Conservation (phyloP, 805 yeast genomes). For the Teunomyces stri region DNA sequence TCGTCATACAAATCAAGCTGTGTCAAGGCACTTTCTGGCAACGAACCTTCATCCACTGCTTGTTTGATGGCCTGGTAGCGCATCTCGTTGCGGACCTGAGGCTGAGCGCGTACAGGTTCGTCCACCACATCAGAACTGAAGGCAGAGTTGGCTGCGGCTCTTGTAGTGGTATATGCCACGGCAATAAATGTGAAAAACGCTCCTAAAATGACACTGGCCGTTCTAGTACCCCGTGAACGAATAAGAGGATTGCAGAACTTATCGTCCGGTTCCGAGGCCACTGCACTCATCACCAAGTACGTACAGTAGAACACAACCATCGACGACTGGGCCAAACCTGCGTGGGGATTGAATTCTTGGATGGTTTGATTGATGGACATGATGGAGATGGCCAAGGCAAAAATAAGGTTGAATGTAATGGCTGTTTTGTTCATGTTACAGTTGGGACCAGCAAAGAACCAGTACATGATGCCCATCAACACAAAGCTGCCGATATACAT, state of each 20-base stretch:
- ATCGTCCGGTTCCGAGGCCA: slow-evolving; percentile 96
- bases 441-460: slow-evolving; percentile 75
- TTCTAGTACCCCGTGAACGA: slow-evolving; percentile 85
- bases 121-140: slow-evolving; percentile 40
- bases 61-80: slow-evolving; percentile 84
- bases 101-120: slow-evolving; percentile 33
- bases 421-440: slow-evolving; percentile 91
- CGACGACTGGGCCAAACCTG: slow-evolving; percentile 94
- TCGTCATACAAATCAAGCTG: slow-evolving; percentile 62
- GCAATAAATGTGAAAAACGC: slow-evolving; percentile 93
- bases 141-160: slow-evolving; percentile 77
- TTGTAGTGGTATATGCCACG: slow-evolving; percentile 92
- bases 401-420: slow-evolving; percentile 68
- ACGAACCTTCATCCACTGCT: slow-evolving; percentile 94
- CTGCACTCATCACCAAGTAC: slow-evolving; percentile 86
- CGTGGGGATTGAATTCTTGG: slow-evolving; percentile 90
- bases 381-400: slow-evolving; percentile 61
- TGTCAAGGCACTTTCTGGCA: slow-evolving; percentile 86
- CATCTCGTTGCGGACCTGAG: slow-evolving; percentile 59
- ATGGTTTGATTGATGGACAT: slow-evolving; percentile 77
- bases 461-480: slow-evolving; percentile 76
- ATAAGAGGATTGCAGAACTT: slow-evolving; percentile 86
- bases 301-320: slow-evolving; percentile 95
- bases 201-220: slow-evolving; percentile 82
- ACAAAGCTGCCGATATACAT: slow-evolving; percentile 78